Base-by-base conservation (phyloP, 495 filamentous ascomycete species). In the Hypoxylon trugodes region DNA sequence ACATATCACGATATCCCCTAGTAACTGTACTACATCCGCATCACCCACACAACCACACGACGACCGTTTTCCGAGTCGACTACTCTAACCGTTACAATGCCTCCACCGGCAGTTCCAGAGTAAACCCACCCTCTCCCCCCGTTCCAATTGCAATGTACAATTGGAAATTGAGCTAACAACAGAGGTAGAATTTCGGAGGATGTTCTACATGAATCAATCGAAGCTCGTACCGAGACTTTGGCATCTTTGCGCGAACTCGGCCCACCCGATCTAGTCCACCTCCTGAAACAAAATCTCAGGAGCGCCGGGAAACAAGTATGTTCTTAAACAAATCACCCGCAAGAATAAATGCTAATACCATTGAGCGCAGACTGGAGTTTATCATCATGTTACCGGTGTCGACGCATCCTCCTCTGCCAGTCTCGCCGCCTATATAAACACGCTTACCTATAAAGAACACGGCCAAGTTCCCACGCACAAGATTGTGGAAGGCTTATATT, bases 381-480 rank as follows among this genome's bases (percentile, higher is more conserved):
- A 98, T 74, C 95, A 98, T 76, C 94, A 98, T 89, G 95, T 97
- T 69, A 97, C 94, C 46, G 95, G 95, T 49, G 89, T 97, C 59
- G 95, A 98, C 74, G 95, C 96, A 30, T 98, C 95, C 36, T 97
- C 94, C 6, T 98, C 96, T 26, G 95, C 95, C 16, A 97, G 93
- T 73, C 79, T 98, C 50, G 95, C 95, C 37, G 95, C 95, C 67
- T 98, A 98, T 74, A 94, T 98, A 76, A 98, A 98, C 77, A 97
- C 95, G 26, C 83, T 98, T 19, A 96, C 91, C 6, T 96, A 97
- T 77, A 88, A 89, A 52, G 87, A 91, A 21, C 86, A 90, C 60
- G 92, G 91, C 67, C 91, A 95, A 37, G 77, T 81, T 26, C 77
- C 83, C 66, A 89, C 89, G 40, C 84, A 90, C 74, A 98, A 96